Evolutionary conservation across 345 rosid species (phyloP).

Genomic region (Crucihimalaya himalaica): DNA sequence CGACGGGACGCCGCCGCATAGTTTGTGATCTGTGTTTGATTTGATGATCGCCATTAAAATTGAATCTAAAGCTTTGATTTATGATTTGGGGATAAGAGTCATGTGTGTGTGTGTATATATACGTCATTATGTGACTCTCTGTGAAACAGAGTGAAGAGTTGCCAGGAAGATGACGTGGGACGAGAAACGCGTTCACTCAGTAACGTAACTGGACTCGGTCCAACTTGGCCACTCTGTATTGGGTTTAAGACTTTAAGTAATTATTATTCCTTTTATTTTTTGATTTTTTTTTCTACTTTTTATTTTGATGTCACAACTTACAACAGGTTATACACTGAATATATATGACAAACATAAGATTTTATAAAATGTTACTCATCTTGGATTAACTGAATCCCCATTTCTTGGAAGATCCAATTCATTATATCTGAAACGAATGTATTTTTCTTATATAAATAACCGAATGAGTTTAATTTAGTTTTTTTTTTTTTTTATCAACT

Average conservation of each 20-base stretch:
- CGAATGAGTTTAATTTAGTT: too few species aligned
- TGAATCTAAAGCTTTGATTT: neutral
- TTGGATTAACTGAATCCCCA: too few species aligned
- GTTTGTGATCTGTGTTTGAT: conserved; percentile 21
- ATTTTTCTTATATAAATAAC: too few species aligned
- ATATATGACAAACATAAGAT: too few species aligned
- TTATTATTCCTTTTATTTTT: neutral
- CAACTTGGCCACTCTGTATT: conserved; percentile 14
- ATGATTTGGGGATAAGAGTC: neutral
- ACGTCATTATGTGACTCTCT: neutral
- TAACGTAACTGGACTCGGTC: conserved; percentile 26
- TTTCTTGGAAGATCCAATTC: too few species aligned
- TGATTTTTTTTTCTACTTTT: neutral
- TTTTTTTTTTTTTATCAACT: too few species aligned
- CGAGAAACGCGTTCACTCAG: conserved; percentile 11
- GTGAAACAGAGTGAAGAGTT: conserved; percentile 10
- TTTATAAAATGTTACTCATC: too few species aligned
- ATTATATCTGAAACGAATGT: too few species aligned
- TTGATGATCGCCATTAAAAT: conserved; percentile 21
- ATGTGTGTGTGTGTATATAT: neutral
- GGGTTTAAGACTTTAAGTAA: neutral
- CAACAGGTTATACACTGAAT: too few species aligned
- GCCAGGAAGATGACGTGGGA: conserved; percentile 27
- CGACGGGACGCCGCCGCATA: conserved; percentile 14
- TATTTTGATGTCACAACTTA: neutral